Evolutionary conservation across 176 grass and related monocot genomes (phyloP), one percentile per base, ranked within the genome.

Genomic region (Zea mays): DNA sequence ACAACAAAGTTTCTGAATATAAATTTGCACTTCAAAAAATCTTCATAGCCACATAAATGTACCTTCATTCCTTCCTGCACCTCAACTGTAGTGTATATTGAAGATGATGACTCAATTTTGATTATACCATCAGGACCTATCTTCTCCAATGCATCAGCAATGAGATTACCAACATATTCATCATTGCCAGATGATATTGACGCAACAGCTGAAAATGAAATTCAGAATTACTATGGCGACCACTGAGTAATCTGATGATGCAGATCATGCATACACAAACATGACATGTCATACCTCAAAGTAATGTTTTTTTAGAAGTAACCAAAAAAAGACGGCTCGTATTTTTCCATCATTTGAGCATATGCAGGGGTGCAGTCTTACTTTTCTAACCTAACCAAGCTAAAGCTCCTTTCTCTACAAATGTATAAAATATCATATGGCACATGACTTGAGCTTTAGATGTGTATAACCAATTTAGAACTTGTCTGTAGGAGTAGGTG

Each of bases 11-110:
- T 27, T 63, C 59, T 60, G 59, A 64, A 71, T 58, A 67, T 16
- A 78, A 17, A 69, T 56, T 67, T 39, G 19, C 61, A 66, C 13
- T 62, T 35, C 33, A 41, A 69, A 69, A 59, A 62, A 6, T 67
- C 1, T 63, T 49, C 35, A 43, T 73, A 12, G 34, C 47, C 61
- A 85, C 6, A 6, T 67, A 47, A 49, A 84, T 60, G 46, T 93
- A 97, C 91, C 95, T 90, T 97, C 95, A 97, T 97, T 74, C 91
- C 95, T 86, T 97, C 95, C 79, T 92, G 91, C 49, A 97, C 89
- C 50, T 94, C 89, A 14, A 97, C 88, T 81, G 86, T 62, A 20
- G 95, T 94, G 88, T 97, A 93, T 88, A 97, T 84, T 1, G 91
- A 90, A 82, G 95, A 88, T 4, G 95, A 97, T 16, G 95, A 97